Evolutionary conservation across 2,329 filamentous ascomycete genomes (phyloP), one percentile per base, ranked within the genome.

Genomic region (Aspergillus carbonarius): DNA sequence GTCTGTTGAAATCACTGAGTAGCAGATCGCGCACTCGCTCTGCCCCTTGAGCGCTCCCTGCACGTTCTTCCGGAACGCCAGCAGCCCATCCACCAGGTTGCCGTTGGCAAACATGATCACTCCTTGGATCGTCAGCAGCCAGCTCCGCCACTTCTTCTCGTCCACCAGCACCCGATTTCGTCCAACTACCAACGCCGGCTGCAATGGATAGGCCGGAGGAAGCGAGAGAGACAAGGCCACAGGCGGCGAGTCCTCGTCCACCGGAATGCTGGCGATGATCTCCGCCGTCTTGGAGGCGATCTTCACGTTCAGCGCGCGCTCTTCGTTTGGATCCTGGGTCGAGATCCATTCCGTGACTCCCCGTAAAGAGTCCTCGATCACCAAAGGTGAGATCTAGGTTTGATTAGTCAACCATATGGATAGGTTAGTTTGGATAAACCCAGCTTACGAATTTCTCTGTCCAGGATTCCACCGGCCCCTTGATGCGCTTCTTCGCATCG

Each of bases 1-100:
- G 74, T 97, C 93, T 7, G 85, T 86, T 17, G 91, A 91, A 63
- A 99, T 91, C 70, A 99, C 92, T 60, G 88, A 92, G 79, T 98
- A 98, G 80, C 93, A 98, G 72, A 98, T 98, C 9, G 95, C 92
- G 72, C 95, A 99, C 75, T 99, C 95, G 18, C 85, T 90, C 76
- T 98, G 93, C 35, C 93, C 95, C 78, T 96, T 95, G 64, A 99
- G 83, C 4, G 91, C 91, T 1, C 92, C 91, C 13, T 88, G 85
- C 12, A 99, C 88, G 73, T 98, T 98, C 63, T 88, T 86, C 63
- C 90, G 87, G 82, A 96, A 98, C 8, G 91, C 88, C 12, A 88
- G 82, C 30, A 99, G 80, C 1, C 93, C 95, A 66, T 98, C 93
- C 55, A 93, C 89, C 58, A 99, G 85, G 71, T 85, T 91, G 55